Base-by-base conservation (phyloP, 768 basidiomycete species). In the Lentinula boryana region DNA sequence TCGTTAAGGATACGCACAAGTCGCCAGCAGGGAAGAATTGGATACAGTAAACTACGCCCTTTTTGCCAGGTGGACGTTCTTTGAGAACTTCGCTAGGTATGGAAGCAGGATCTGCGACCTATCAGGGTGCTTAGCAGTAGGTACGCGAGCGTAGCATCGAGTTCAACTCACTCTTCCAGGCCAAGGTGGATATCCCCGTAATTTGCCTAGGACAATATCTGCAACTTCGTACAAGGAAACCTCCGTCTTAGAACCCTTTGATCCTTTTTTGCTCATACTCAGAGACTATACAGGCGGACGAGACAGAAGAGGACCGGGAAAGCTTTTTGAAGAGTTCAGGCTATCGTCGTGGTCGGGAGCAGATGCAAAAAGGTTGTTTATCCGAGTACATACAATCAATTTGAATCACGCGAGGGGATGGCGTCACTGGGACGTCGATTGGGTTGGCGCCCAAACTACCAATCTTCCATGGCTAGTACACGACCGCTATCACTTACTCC, bases 131-230 rank as follows among this genome's bases (percentile, higher is more conserved):
- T 35, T 7, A 57, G 36, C 13, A 43, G 33, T 16, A 36, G 62
- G 43, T 60, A 35, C 16, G 31, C 31, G 36, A 48, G 1, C n/a
- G 32, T 15, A n/a, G 3, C 13, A 58, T 13, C 16, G 16, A 52
- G 23, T 54, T 43, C 31, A 7, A 83, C 91, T 75, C 70, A 96
- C 96, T 78, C 91, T 89, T 71, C 86, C 93, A 58, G 95, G 97
- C 97, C 97, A 99, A 4, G 90, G 82, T 1, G 97, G 94, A 76
- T 80, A 98, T 9, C 96, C 97, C 76, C 91, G 92, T 71, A 99
- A 77, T 79, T 96, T 95, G 27, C 84, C 94, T 63, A 98, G 84
- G 41, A 98, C 93, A 66, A 94, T 79, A 69, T 98, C 95, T 74
- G 89, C 87, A 59, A 81, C 70, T 23, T 81, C 80, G 72, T 91